Percentiles rank a stretch among this genome's conserved stretches.
phyloP scores from a whole-genome alignment of 2,329 filamentous ascomycete genomes.

The Ascochyta koolunga region DNA sequence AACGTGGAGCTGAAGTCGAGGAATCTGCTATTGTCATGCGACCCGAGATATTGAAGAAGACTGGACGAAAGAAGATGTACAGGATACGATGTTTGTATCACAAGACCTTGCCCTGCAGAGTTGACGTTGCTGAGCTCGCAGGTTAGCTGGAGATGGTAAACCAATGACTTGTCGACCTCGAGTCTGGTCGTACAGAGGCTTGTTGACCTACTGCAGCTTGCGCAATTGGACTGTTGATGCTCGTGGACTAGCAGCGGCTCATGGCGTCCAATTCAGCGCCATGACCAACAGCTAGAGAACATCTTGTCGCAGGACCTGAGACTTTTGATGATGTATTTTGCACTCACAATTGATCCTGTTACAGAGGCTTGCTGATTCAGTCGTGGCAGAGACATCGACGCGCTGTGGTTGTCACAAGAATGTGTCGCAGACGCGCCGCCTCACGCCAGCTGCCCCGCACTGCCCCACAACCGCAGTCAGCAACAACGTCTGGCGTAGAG shows the following conservation, averaged over 20 bases:
- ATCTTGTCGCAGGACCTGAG: too few relatives aligned
- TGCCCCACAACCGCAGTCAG: too few relatives aligned
- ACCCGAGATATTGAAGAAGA: not conserved
- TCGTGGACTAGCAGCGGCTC: not conserved
- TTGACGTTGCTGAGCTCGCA: not conserved
- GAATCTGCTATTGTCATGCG: not conserved
- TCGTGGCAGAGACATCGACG: too few relatives aligned
- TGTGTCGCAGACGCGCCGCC: too few relatives aligned
- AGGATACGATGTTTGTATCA: not conserved
- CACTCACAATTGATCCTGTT: too few relatives aligned
- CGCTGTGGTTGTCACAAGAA: too few relatives aligned
- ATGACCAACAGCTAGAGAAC: too few relatives aligned
- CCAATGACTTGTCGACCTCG: not conserved
- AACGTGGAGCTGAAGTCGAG: constrained; percentile 4
- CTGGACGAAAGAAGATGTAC: not conserved
- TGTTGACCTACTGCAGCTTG: not conserved
- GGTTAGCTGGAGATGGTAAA: not conserved
- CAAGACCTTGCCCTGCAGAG: not conserved
- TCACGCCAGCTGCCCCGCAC: too few relatives aligned
- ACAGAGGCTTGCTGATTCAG: too few relatives aligned
- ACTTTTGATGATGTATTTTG: too few relatives aligned
- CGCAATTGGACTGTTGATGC: not conserved
- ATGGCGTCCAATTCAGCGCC: too few relatives aligned
- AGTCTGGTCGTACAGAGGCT: not conserved
- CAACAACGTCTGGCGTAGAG: too few relatives aligned